Percentiles rank a stretch among this genome's conserved stretches.
Conservation (phyloP, 139 green algal species). For the Picochlorum sp. region DNA sequence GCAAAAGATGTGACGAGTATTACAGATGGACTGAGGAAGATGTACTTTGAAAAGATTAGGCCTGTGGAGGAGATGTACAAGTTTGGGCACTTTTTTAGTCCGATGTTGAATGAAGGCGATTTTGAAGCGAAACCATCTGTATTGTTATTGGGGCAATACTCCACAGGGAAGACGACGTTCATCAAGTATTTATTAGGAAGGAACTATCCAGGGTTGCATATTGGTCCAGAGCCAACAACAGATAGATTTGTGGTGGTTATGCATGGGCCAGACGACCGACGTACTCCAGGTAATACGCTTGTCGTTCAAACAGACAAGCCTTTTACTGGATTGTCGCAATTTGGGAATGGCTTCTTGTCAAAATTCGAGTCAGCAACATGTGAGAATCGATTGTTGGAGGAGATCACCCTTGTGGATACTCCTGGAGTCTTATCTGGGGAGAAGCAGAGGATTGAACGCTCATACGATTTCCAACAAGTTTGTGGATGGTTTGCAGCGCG, state of each 20-base stretch:
- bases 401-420: conserved; percentile 89
- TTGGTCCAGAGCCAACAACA: conserved; percentile 94
- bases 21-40: conserved; percentile 80
- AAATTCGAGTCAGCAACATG: conserved; percentile 85
- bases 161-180: conserved; percentile 95
- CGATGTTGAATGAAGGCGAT: conserved; percentile 73
- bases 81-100: conserved; percentile 86
- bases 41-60: conserved; percentile 87
- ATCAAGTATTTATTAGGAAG: conserved; percentile 88
- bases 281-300: conserved; percentile 92
- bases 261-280: conserved; percentile 65
- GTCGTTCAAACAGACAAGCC: conserved; percentile 89
- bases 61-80: conserved; percentile 88
- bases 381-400: conserved; percentile 76
- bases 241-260: conserved; percentile 95
- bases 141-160: conserved; percentile 96
- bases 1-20: conserved; percentile 69
- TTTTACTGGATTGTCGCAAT: conserved; percentile 48
- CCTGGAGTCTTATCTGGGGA: conserved; percentile 88
- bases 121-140: conserved; percentile 95
- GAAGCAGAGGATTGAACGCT: conserved; percentile 90
- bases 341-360: conserved; percentile 81
- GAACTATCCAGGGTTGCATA: conserved; percentile 89
- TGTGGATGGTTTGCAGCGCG: conserved; percentile 86
- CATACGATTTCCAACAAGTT: conserved; percentile 88